Conservation (phyloP, 2,329 filamentous ascomycete genomes). For the Fusarium decemcellulare region DNA sequence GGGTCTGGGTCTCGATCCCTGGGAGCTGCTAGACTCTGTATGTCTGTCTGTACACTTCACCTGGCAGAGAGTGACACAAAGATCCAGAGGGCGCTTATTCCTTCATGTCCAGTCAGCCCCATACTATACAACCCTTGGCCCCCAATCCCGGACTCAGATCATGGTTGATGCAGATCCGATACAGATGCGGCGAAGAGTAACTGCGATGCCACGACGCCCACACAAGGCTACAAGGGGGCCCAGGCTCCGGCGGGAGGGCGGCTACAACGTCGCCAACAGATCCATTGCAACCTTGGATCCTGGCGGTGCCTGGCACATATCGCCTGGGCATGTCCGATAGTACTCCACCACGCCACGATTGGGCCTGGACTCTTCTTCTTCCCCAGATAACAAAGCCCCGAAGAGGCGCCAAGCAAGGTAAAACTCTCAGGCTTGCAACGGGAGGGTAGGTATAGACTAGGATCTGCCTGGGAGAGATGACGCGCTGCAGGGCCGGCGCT, state of each 20-base stretch:
- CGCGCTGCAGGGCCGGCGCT: conserved; percentile 19
- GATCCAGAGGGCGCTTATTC: conserved; percentile 13
- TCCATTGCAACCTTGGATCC: conserved; percentile 22
- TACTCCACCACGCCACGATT: conserved; percentile 1
- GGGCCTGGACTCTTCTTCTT: conserved; percentile 14
- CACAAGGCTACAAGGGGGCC: not conserved
- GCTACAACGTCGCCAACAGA: conserved; percentile 15
- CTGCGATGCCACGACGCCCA: not conserved
- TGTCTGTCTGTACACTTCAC: not conserved
- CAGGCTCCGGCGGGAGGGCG: not conserved
- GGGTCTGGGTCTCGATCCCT: conserved; percentile 4
- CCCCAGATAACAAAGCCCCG: conserved; percentile 21
- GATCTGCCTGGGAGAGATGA: conserved; percentile 34
- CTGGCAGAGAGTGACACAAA: not conserved
- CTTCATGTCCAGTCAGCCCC: not conserved
- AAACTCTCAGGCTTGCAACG: not conserved
- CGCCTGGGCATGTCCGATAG: not conserved
- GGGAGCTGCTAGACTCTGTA: not conserved
- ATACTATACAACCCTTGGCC: not conserved
- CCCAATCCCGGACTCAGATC: not conserved
- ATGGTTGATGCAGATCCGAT: conserved; percentile 7
- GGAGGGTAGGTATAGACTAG: conserved; percentile 10
- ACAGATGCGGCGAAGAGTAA: not conserved
- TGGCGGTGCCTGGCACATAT: not conserved
- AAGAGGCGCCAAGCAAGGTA: conserved; percentile 3